A percentile compares a stretch with the other conserved stretches of the same genome.
Evolutionary conservation across 345 rosid genomes (phyloP).

Genomic region (Nephelium lappaceum): DNA sequence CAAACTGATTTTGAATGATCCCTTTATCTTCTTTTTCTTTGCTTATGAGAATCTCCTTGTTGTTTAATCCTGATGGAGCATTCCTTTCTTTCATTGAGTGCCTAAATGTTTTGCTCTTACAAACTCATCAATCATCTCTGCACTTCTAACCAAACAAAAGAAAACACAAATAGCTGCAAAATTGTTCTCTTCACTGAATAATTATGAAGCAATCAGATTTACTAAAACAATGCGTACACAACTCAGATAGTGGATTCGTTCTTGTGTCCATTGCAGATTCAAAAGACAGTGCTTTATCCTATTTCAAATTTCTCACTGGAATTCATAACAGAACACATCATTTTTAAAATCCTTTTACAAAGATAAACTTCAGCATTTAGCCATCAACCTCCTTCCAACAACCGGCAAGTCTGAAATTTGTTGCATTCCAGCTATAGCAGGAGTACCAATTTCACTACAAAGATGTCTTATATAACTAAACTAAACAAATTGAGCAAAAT

Average conservation of each 20-base stretch:
- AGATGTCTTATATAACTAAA: not conserved
- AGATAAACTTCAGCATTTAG: no score
- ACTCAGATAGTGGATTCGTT: no score
- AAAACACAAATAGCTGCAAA: no score
- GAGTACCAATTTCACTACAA: not conserved
- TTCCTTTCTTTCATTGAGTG: not conserved
- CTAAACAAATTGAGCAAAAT: not conserved
- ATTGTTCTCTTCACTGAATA: no score
- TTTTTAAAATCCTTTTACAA: no score
- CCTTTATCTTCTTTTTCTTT: not conserved
- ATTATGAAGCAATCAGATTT: no score
- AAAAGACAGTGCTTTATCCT: no score
- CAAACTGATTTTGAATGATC: constrained; percentile 21
- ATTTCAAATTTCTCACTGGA: no score
- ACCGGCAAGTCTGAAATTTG: not conserved
- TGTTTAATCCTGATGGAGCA: not conserved
- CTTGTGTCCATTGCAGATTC: no score
- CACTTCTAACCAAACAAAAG: not conserved
- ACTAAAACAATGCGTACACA: no score
- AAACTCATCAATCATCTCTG: not conserved
- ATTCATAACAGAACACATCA: no score
- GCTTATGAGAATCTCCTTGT: not conserved
- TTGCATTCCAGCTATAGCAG: not conserved
- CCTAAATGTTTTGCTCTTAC: not conserved
- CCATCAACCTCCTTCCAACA: no score